Conservation (phyloP, 2,329 filamentous ascomycete species). For the Paramyrothecium sp. region DNA sequence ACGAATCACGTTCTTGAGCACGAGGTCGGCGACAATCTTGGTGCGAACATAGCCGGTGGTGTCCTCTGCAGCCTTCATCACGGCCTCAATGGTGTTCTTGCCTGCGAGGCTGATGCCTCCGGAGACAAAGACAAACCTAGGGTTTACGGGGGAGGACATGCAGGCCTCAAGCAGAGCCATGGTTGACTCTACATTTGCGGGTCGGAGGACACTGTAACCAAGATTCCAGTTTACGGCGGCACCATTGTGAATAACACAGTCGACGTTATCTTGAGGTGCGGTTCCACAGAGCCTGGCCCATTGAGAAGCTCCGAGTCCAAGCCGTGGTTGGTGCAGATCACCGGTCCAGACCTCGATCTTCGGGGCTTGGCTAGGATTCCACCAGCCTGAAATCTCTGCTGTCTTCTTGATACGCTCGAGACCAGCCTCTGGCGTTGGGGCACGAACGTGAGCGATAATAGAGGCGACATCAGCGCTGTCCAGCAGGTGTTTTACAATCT, state of each 20-base stretch:
- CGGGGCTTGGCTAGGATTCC: slow-evolving; percentile 4
- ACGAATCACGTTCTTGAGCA: slow-evolving; percentile 4
- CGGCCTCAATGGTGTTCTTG: neutral
- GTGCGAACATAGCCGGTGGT: slow-evolving; percentile 10
- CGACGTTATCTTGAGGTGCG: slow-evolving; percentile 52
- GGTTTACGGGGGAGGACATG: slow-evolving; percentile 7
- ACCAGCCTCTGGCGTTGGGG: slow-evolving; percentile 2
- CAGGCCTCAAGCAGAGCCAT: slow-evolving; percentile 13
- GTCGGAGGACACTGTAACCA: slow-evolving; percentile 68
- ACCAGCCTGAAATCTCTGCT: slow-evolving; percentile 11
- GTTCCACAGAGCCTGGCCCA: slow-evolving; percentile 57
- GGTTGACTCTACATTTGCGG: slow-evolving; percentile 63
- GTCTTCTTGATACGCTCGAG: slow-evolving; percentile 9
- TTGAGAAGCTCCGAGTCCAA: slow-evolving; percentile 62
- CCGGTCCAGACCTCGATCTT: slow-evolving; percentile 67
- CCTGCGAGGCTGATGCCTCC: slow-evolving; percentile 12
- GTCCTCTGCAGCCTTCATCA: neutral
- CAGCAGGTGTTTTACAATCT: slow-evolving; percentile 1
- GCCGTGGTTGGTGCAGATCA: slow-evolving; percentile 67
- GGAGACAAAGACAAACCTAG: slow-evolving; percentile 20
- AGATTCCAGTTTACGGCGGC: slow-evolving; percentile 81
- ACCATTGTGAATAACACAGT: slow-evolving; percentile 79
- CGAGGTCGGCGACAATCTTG: slow-evolving; percentile 12
- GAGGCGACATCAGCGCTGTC: slow-evolving; percentile 19
- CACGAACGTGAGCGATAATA: slow-evolving; percentile 19